Evolutionary conservation across 2,329 filamentous ascomycete species (phyloP), one percentile per base, ranked within the genome.

Genomic region (Coleophoma cylindrospora): DNA sequence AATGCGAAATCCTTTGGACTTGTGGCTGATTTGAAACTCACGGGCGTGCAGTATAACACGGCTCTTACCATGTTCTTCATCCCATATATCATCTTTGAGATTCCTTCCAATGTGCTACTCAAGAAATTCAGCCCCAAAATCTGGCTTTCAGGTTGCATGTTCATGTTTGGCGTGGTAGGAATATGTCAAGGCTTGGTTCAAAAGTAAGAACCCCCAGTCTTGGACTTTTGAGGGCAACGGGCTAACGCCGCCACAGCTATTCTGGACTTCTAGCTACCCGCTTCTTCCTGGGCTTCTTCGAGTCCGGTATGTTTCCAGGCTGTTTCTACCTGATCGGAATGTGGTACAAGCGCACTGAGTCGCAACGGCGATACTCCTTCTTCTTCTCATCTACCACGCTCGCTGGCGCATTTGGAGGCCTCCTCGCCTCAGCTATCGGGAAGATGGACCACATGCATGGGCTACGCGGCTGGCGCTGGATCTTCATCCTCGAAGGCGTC

Each of bases 311-410:
- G 77, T 89, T 89, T 57, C 86, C 86, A 2, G 86, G 85, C 34
- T 86, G 82, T 68, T 75, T 87, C 64, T 87, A 91, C 62, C 71
- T 91, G 8, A 83, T 91, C 54, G 83, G 88, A 51, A 92, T 92
- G 84, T 95, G 88, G 91, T 99, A 97, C 61, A 84, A 85, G 52
- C 83, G 92, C 52, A 75, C 76, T 41, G 94, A 97, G 70, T 90
- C 91, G 2, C 92, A 97, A 69, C 89, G 90, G 62, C 84, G 94
- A 32, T 96, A 91, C 70, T 88, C 85, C 14, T 91, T 97, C 74
- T 97, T 97, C 76, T 97, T 97, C 74, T 84, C 81, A 62, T 89
- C 79, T 27, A 91, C 88, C 1, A 87, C 85, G 0, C 73, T 92
- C 3, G 88, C 88, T 1, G 88, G 88, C 33, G 88, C 90, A 0